Evolutionary conservation across 2,329 filamentous ascomycete species (phyloP), one percentile per base, ranked within the genome.

Genomic region (Amphichorda felina): DNA sequence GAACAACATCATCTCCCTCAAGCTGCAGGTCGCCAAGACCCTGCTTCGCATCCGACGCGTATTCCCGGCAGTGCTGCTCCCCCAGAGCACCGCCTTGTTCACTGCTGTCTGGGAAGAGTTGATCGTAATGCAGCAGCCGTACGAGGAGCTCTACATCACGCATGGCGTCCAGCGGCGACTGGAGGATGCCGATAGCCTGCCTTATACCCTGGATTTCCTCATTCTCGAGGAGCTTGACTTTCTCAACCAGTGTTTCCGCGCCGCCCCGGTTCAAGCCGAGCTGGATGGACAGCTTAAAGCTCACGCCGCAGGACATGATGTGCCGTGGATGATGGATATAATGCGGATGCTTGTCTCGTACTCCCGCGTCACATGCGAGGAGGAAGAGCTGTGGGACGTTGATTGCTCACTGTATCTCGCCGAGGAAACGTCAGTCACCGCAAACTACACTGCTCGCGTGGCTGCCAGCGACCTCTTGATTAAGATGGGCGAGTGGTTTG

Each of bases 341-440:
- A 82, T 95, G 75, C 83, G 82, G 53, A 71, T 95, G 44, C 75
- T 87, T 8, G 77, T 87, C 15, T 76, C 79, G 2, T 96, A 94
- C 57, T 81, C 87, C 10, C 85, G 89, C 44, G 93, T 98, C 47
- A 88, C 83, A 2, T 79, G 76, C 19, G 91, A 98, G 55, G 91
- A 96, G 51, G 86, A 95, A 59, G 86, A 84, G 7, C 62, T 98
- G 8, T 98, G 91, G 91, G 86, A 95, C 47, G 86, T 95, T 42
- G 91, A 98, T 56, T 82, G 93, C 45, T 96, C 94, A 39, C 72
- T 98, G 2, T 98, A 93, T 58, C 69, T 98, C 32, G 89, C 87
- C 1, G 91, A 98, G 57, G 89, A 96, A 60, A 89, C 86, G 2
- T 89, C 87, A 2, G 82, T 95, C 14, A 94, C 87, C 10, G 84